Conservation (phyloP, 495 filamentous ascomycete genomes). For the Talaromyces adpressus region DNA sequence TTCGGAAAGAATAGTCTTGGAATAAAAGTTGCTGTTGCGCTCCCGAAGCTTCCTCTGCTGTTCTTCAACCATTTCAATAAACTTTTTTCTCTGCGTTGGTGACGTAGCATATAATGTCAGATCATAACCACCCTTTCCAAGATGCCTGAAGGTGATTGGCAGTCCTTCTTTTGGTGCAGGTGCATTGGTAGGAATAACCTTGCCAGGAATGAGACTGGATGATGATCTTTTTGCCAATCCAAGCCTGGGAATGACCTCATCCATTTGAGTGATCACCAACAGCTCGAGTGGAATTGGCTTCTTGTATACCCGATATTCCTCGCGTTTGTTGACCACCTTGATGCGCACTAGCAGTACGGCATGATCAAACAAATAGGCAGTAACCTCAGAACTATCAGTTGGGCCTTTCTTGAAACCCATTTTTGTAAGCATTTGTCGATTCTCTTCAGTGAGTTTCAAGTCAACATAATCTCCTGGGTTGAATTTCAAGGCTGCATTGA, state of each 20-base stretch:
- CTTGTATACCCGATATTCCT: conserved; percentile 90
- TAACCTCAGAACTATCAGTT: conserved; percentile 80
- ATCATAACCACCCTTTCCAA: conserved; percentile 95
- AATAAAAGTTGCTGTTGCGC: conserved; percentile 84
- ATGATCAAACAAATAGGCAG: conserved; percentile 93
- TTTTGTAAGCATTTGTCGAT: conserved; percentile 87
- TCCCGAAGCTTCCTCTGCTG: conserved; percentile 81
- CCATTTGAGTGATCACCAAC: conserved; percentile 91
- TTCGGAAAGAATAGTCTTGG: conserved; percentile 76
- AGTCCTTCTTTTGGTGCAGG: conserved; percentile 66
- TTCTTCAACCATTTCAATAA: conserved; percentile 89
- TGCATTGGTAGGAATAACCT: conserved; percentile 44
- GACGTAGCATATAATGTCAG: conserved; percentile 81
- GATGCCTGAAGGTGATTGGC: conserved; percentile 95
- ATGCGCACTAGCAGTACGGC: conserved; percentile 82
- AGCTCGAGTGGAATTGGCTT: conserved; percentile 95
- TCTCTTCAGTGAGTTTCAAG: conserved; percentile 88
- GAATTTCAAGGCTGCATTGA: conserved; percentile 87
- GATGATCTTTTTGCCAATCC: conserved; percentile 84
- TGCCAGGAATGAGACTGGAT: conserved; percentile 74
- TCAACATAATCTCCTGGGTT: conserved; percentile 82
- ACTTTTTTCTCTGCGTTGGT: conserved; percentile 77
- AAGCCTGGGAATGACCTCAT: conserved; percentile 75
- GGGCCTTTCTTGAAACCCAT: conserved; percentile 87
- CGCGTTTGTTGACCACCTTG: conserved; percentile 85